phyloP scores from a whole-genome alignment of 2,329 filamentous ascomycete genomes.

The Massarina eburnea region DNA sequence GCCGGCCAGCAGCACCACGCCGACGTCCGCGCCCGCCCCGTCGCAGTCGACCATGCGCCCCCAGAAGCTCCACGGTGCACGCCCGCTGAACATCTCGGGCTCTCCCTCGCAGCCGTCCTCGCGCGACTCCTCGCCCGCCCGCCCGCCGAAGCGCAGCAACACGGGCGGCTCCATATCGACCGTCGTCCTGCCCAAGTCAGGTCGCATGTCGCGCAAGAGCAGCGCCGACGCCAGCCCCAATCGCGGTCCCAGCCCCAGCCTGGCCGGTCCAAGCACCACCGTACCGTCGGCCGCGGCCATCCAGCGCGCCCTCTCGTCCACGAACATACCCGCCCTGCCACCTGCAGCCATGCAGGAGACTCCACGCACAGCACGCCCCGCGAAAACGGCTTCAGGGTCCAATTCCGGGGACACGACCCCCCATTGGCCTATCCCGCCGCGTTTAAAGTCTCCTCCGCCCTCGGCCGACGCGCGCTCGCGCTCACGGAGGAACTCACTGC shows the following conservation, averaged over 20 bases:
- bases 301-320: constrained; percentile 68
- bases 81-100: constrained; percentile 33
- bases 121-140: constrained; percentile 50
- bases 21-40: constrained; percentile 15
- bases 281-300: constrained; percentile 64
- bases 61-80: constrained; percentile 27
- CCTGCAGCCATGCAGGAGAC: constrained; percentile 62
- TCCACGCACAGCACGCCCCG: constrained; percentile 63
- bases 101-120: constrained; percentile 47
- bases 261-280: constrained; percentile 42
- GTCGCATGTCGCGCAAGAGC: constrained; percentile 47
- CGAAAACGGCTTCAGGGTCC: constrained; percentile 61
- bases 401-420: constrained; percentile 53
- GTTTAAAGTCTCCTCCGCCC: constrained; percentile 76
- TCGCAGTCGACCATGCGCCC: constrained; percentile 21
- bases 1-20: constrained; percentile 11
- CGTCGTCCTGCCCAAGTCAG: constrained; percentile 22
- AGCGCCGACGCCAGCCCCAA: constrained; percentile 48
- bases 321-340: constrained; percentile 67
- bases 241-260: constrained; percentile 36
- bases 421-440: constrained; percentile 76
- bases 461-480: constrained; percentile 40
- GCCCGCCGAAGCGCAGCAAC: constrained; percentile 31
- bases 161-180: neutral
- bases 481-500: constrained; percentile 49